These are phyloP conservation scores for Bruguiera gymnorhiza DNA, from an alignment of 345 rosid genomes.

Conservation along the genomic window DNA sequence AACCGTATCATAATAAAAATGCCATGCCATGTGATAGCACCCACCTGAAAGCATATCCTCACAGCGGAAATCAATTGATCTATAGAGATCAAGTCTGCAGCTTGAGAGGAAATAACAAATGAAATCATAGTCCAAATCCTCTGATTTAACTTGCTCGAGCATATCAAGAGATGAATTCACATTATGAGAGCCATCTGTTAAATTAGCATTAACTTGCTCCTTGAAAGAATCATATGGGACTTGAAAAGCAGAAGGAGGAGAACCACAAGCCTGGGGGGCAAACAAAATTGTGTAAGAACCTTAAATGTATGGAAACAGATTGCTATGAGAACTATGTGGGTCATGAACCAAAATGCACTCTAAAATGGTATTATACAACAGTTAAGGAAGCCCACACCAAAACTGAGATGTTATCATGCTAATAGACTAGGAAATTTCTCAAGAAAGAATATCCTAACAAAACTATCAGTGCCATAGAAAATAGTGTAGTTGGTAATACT, in stretches of 20 bases:
- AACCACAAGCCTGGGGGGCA: conserved; percentile 73
- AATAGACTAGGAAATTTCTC: background rate
- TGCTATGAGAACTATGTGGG: background rate
- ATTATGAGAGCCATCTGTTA: conserved; percentile 24
- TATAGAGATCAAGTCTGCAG: conserved; percentile 75
- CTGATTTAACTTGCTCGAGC: conserved; percentile 34
- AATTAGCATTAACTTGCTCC: conserved; percentile 39
- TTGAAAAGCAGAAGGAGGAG: conserved; percentile 79
- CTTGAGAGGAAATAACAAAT: conserved; percentile 81
- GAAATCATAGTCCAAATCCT: conserved; percentile 79
- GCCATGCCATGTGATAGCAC: background rate
- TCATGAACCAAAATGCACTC: background rate
- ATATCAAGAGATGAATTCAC: conserved; percentile 33
- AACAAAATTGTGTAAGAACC: conserved; percentile 15
- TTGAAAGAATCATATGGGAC: conserved; percentile 76
- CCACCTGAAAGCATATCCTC: conserved; percentile 89
- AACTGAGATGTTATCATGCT: background rate
- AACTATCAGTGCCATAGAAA: background rate
- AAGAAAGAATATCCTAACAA: background rate
- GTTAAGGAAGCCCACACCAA: background rate
- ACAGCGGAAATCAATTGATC: conserved; percentile 78
- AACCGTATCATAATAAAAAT: background rate
- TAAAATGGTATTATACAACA: background rate
- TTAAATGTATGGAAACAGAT: no score
- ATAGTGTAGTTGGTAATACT: background rate